Conservation (phyloP, 257 asterid genomes). For the Anisodus tanguticus region DNA sequence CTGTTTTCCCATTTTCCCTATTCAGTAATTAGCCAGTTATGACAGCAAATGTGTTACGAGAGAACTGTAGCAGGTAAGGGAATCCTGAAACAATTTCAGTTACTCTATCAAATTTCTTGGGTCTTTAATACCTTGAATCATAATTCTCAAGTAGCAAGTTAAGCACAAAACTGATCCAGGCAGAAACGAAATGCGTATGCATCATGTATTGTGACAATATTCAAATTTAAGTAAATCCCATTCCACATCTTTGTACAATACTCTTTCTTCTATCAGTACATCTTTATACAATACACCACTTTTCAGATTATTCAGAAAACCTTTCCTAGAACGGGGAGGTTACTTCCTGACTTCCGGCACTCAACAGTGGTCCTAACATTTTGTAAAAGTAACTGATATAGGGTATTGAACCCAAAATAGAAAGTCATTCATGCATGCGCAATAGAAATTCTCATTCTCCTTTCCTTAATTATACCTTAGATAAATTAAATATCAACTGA, state of each 20-base stretch:
- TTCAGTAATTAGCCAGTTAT: slow-evolving; percentile 8
- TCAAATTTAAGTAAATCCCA: not conserved
- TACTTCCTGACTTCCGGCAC: not conserved
- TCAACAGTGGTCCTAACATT: slow-evolving; percentile 19
- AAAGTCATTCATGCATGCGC: slow-evolving; percentile 15
- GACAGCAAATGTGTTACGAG: not conserved
- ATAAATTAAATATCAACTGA: slow-evolving; percentile 1
- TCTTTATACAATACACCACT: not conserved
- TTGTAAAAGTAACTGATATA: not conserved
- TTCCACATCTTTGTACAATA: not conserved
- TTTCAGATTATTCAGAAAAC: slow-evolving; percentile 20
- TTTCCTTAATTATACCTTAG: slow-evolving; percentile 1
- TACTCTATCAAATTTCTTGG: slow-evolving; percentile 18
- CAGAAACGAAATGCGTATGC: slow-evolving; percentile 11
- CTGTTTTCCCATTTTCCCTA: slow-evolving; percentile 15
- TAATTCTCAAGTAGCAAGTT: slow-evolving; percentile 2
- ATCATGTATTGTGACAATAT: slow-evolving; percentile 5
- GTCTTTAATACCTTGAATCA: slow-evolving; percentile 11
- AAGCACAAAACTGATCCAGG: slow-evolving; percentile 25
- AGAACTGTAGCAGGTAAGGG: not conserved
- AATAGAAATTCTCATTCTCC: not conserved
- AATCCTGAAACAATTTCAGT: slow-evolving; percentile 9
- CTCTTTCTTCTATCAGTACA: slow-evolving; percentile 15
- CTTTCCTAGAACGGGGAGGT: not conserved
- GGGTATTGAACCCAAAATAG: slow-evolving; percentile 2